phyloP scores from a whole-genome alignment of 257 asterid species.

The Cynanchum wilfordii region DNA sequence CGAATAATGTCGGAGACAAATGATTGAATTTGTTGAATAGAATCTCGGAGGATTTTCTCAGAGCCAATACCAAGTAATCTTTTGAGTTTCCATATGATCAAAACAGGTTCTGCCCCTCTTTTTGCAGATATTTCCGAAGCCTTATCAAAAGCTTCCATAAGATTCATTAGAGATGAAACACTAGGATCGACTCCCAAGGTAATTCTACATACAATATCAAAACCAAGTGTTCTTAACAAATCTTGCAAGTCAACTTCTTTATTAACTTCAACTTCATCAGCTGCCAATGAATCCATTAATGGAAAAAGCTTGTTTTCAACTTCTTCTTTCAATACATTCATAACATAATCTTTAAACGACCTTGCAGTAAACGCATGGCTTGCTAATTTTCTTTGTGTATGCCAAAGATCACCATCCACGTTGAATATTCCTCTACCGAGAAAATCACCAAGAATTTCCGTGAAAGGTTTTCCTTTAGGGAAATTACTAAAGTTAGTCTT shows the following conservation, averaged over 20 bases:
- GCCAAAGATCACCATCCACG: conserved; percentile 65
- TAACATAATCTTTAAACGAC: conserved; percentile 32
- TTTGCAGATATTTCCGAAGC: conserved; percentile 59
- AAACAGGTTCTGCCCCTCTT: conserved; percentile 45
- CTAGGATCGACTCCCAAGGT: conserved; percentile 58
- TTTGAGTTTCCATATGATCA: conserved; percentile 47
- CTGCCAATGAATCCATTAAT: conserved; percentile 34
- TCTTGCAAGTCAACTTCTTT: conserved; percentile 55
- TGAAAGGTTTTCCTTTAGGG: conserved; percentile 63
- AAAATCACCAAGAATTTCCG: conserved; percentile 60
- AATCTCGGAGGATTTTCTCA: conserved; percentile 39
- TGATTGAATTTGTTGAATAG: conserved; percentile 35
- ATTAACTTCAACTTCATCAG: conserved; percentile 11
- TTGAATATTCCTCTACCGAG: conserved; percentile 68
- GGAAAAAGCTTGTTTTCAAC: conserved; percentile 48
- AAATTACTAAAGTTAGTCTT: conserved; percentile 50
- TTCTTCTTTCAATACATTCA: conserved; percentile 33
- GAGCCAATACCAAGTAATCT: conserved; percentile 39
- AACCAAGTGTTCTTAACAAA: conserved; percentile 44
- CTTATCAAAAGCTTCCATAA: conserved; percentile 45
- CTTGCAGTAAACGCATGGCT: conserved; percentile 44
- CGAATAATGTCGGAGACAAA: conserved; percentile 29
- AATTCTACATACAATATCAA: conserved; percentile 50
- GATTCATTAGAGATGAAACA: not conserved
- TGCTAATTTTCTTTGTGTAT: conserved; percentile 44